Evolutionary conservation across 768 basidiomycete genomes (phyloP).

Genomic region (Podaxis rugospora): DNA sequence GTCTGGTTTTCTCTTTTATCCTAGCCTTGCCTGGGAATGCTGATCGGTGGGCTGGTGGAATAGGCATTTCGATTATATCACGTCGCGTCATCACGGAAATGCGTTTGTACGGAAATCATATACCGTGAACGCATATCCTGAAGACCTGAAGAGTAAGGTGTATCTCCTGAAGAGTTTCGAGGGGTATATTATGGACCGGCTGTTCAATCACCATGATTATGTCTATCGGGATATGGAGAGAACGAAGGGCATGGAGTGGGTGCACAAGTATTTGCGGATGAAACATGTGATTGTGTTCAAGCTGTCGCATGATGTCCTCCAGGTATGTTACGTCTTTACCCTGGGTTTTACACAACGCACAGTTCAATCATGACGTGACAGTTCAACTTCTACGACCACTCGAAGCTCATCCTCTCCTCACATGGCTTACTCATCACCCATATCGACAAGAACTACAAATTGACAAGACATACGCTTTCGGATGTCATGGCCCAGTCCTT

Average conservation of each 20-base stretch:
- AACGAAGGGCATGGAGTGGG: slow-evolving; percentile 88
- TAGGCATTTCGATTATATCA: slow-evolving; percentile 89
- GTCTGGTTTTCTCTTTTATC: slow-evolving; percentile 23
- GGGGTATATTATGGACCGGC: slow-evolving; percentile 86
- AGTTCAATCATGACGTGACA: slow-evolving; percentile 25
- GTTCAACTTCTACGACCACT: slow-evolving; percentile 99
- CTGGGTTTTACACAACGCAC: neutral
- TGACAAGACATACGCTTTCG: slow-evolving; percentile 69
- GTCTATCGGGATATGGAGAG: slow-evolving; percentile 66
- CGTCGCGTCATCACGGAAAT: slow-evolving; percentile 59
- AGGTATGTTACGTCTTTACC: slow-evolving; percentile 46
- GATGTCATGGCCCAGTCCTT: slow-evolving; percentile 62
- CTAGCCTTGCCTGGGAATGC: neutral
- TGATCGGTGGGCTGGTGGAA: slow-evolving; percentile 7
- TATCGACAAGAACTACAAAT: slow-evolving; percentile 84
- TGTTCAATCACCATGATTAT: slow-evolving; percentile 83
- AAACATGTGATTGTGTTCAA: slow-evolving; percentile 97
- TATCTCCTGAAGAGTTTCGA: slow-evolving; percentile 94
- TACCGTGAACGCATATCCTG: slow-evolving; percentile 66
- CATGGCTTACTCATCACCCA: slow-evolving; percentile 78
- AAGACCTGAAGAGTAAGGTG: slow-evolving; percentile 85
- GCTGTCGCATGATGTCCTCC: slow-evolving; percentile 92
- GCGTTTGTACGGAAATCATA: slow-evolving; percentile 71
- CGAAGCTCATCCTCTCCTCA: slow-evolving; percentile 86
- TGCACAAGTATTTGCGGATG: slow-evolving; percentile 94